Base-by-base conservation (phyloP, 1,139 yeast species). In the Trichomonascaceae sp. region DNA sequence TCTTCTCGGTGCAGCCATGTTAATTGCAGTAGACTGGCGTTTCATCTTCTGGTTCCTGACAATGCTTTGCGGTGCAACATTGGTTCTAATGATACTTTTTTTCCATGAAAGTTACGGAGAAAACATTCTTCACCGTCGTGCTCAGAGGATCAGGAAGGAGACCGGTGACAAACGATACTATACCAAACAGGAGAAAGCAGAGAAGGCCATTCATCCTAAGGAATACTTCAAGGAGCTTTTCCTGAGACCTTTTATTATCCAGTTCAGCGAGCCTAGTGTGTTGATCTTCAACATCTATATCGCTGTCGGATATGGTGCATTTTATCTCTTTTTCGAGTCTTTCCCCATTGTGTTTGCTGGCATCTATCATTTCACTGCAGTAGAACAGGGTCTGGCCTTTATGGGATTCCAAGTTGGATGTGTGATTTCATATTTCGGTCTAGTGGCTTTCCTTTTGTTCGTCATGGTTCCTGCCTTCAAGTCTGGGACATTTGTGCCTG, bases 311-410 rank as follows among this genome's bases (percentile, higher is more conserved):
- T 83, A 82, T 66, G 76, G 83, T 32, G 67, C 80, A 38, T 65
- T 79, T 64, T 83, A 82, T 63, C 69, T 82, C 50, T 82, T 79
- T 74, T 80, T 83, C 61, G 87, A 83, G 65, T 83, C 82, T 0
- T 78, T 80, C 66, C 87, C 87, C 8, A 73, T 82, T 51, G 81
- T 80, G 1, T 82, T 77, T 58, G 54, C 60, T 9, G 78, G 71
- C 3, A 63, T 72, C 39, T 72, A 78, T 59, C 64, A 72, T 50
- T 82, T 83, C 66, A 76, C 81, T n/a, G 60, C 72, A 45, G 71
- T 82, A 18, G 77, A 78, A 52, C 63, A 71, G 63, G 86, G 85
- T 24, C 69, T 73, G 4, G 66, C 80, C 2, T 82, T 74, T 62
- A 46, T 77, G 36, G 67, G 78, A 22, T 69, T 80, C 50, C 64